Evolutionary conservation across 169 alveolate genomes (phyloP), one percentile per base, ranked within the genome.

Genomic region (Miamiensis avidus): DNA sequence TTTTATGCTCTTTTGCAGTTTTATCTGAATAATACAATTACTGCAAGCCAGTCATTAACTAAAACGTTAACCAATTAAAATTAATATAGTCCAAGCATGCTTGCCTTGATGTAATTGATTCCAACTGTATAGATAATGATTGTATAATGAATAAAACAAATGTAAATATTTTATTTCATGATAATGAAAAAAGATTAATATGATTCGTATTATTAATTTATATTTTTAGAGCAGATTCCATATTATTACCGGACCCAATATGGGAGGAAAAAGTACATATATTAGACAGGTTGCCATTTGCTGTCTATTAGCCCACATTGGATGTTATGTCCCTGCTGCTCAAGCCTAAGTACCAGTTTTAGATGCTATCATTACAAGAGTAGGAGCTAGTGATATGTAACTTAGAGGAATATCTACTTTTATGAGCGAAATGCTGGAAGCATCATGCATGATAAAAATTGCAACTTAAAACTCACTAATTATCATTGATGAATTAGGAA

Each of bases 191-290:
- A 11, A 49, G 20, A 49, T 49, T 11, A 11, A 49, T 49, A 49
- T 11, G 20, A 49, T 97, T 77, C 91, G 98, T 95, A 73, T 89
- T 97, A 83, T 98, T 96, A 89, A 49, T 89, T 95, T 64, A 77
- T 49, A 49, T 11, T 11, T 11, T 49, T 49, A 92, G 29, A 92
- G 97, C 28, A 92, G 98, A 79, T 88, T 98, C 49, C 96, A 95
- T 78, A 94, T 99, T 73, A 98, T 98, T 34, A 98, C 99, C 4
- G 99, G 99, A n/a, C 99, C 99, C 16, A 98, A 98, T 87, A 98
- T 98, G 99, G 99, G 99, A 33, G 99, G 99, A 31, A 98, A 98
- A 83, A 96, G 99, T 81, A 98, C 99, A 11, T 98, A 95, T 84
- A 97, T 98, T 75, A 93, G 99, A 76, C 97, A 97, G 91, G 97